Evolutionary conservation across 2,329 filamentous ascomycete species (phyloP), one percentile per base, ranked within the genome.

Genomic region (Cryoendolithus antarcticus): DNA sequence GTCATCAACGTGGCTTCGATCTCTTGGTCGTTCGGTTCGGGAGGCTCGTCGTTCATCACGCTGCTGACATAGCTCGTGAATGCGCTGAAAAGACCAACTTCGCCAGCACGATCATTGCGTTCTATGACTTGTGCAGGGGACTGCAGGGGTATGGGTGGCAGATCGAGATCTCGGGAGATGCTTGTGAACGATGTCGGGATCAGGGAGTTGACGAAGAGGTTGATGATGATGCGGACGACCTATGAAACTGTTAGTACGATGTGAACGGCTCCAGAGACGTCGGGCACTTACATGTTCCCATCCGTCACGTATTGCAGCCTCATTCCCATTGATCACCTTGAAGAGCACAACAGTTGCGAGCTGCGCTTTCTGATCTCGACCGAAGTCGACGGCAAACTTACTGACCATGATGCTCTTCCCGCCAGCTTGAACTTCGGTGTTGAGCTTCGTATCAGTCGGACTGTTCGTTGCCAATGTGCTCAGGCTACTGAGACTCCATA

Each of bases 21-120:
- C 59, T 98, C 91, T 57, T 96, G 89, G 48, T 96, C 86, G 1
- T 91, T 96, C 2, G 91, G 91, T 63, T 98, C 91, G 0, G 91
- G 91, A 9, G 91, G 91, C 55, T 98, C 91, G 60, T 96, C 91
- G 8, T 91, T 93, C 32, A 93, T 91, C 58, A 98, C 96, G 59
- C 89, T 96, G n/a, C 88, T 93, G 27, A 98, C 86, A 54, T 96
- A 98, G 4, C 84, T 93, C 1, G 89, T 93, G 53, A 98, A 85
- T 1, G 89, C 86, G 3, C 88, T 94, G 58, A 98, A 86, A 36
- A 98, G 74, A 4, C 91, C 86, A 2, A 79, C 78, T 21, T 98
- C 91, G 42, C 71, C 75, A 28, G 79, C 70, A 47, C 85, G 82
- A 32, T 82, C 72, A 41, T 80, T 86, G 41, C 89, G 78, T 57